phyloP scores from a whole-genome alignment of 495 filamentous ascomycete genomes.

The Platismatia glauca region DNA sequence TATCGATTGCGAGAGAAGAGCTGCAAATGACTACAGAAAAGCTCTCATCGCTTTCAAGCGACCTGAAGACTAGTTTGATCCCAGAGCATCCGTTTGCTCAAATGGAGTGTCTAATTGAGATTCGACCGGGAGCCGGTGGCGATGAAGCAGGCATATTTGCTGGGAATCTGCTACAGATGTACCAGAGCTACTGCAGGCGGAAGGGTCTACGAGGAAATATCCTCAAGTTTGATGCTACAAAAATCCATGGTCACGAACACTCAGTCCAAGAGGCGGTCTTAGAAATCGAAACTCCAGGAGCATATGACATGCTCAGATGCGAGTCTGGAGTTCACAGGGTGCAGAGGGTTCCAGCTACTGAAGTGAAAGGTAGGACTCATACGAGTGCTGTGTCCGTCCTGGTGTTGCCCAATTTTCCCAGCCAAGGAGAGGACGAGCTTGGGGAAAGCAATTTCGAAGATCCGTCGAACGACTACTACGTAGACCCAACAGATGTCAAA shows the following conservation, averaged over 20 bases:
- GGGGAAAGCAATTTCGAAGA: constrained; percentile 55
- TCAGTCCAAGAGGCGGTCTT: constrained; percentile 76
- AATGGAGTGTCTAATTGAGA: constrained; percentile 83
- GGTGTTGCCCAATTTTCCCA: constrained; percentile 79
- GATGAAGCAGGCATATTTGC: constrained; percentile 86
- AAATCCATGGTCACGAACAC: constrained; percentile 37
- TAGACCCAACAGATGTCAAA: constrained; percentile 77
- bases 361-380: constrained; percentile 81
- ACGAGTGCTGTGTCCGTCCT: constrained; percentile 87
- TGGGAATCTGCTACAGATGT: constrained; percentile 81
- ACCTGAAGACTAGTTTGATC: constrained; percentile 65
- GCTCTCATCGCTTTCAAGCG: constrained; percentile 49
- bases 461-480: constrained; percentile 80
- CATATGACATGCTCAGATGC: constrained; percentile 70
- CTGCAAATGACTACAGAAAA: constrained; percentile 51
- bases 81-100: constrained; percentile 89
- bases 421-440: constrained; percentile 35
- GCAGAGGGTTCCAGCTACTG: constrained; percentile 84
- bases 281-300: constrained; percentile 66
- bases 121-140: constrained; percentile 88
- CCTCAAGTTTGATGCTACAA: constrained; percentile 48
- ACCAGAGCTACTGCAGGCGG: constrained; percentile 63
- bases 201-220: constrained; percentile 50
- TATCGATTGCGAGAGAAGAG: constrained; percentile 67
- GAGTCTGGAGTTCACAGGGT: constrained; percentile 94